Evolutionary conservation across 2,329 filamentous ascomycete species (phyloP).

Genomic region (Mycosphaerelloides madeirae): DNA sequence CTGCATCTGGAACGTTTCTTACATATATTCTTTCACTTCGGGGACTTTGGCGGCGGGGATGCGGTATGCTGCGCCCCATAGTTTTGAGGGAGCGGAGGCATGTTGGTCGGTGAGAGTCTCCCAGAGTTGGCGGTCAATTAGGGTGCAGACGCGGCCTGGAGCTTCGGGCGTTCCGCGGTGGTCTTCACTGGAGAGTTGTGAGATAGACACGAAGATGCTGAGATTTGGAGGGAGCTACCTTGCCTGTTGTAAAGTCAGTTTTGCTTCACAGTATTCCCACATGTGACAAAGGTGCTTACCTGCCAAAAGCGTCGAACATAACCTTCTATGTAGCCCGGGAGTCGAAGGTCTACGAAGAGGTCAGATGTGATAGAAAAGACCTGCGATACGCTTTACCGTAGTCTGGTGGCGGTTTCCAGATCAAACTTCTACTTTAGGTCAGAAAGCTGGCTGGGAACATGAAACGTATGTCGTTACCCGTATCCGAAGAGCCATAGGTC

Average conservation of each 20-base stretch:
- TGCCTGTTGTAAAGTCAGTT: constrained; percentile 15
- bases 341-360: constrained; percentile 60
- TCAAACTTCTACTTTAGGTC: constrained; percentile 64
- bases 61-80: constrained; percentile 81
- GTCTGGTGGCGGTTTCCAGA: constrained; percentile 97
- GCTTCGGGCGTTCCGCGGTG: constrained; percentile 85
- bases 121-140: constrained; percentile 84
- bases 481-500: constrained; percentile 97
- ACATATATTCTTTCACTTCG: constrained; percentile 79
- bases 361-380: constrained; percentile 2
- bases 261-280: background rate
- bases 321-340: constrained; percentile 86
- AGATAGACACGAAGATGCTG: background rate
- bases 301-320: constrained; percentile 98
- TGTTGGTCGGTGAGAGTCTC: constrained; percentile 63
- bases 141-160: constrained; percentile 86
- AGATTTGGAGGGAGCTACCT: constrained; percentile 22
- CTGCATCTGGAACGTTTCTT: too few relatives aligned
- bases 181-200: constrained; percentile 63
- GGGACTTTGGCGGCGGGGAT: constrained; percentile 74
- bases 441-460: too few relatives aligned
- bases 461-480: too few relatives aligned
- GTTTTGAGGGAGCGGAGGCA: constrained; percentile 56
- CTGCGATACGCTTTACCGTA: constrained; percentile 59
- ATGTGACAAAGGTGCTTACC: constrained; percentile 50